Conservation (phyloP, 805 yeast genomes). For the Yamadazyma ubonensis region DNA sequence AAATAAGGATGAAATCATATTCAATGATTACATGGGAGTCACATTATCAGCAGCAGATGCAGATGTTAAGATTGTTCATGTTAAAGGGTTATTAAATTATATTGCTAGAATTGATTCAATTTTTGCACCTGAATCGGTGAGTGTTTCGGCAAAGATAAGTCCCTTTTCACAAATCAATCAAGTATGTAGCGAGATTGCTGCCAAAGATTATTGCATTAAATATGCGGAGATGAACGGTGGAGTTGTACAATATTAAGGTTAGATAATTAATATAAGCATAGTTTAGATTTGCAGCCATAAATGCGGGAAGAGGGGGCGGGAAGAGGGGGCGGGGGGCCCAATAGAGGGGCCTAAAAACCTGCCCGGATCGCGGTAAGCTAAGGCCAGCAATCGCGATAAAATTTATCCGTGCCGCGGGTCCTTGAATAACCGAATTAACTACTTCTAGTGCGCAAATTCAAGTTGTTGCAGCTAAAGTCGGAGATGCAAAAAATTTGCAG, state of each 20-base stretch:
- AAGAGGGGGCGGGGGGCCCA: background rate
- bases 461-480: conserved; percentile 2
- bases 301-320: background rate
- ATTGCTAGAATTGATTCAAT: conserved; percentile 12
- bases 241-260: conserved; percentile 10
- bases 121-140: conserved; percentile 13
- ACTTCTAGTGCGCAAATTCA: background rate
- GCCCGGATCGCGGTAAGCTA: too few species aligned
- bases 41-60: conserved; percentile 30
- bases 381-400: too few species aligned
- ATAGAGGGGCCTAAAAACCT: too few species aligned
- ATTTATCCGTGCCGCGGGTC: too few species aligned
- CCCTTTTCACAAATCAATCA: conserved; percentile 10
- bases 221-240: conserved; percentile 18
- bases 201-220: conserved; percentile 17
- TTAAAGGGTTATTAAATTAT: conserved; percentile 22
- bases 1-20: conserved; percentile 2
- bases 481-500: conserved; percentile 10
- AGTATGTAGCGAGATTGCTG: conserved; percentile 18
- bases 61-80: conserved; percentile 25
- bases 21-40: conserved; percentile 25
- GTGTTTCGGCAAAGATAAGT: background rate
- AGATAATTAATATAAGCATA: background rate
- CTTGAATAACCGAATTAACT: conserved; percentile 12
- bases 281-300: background rate